phyloP scores from a whole-genome alignment of 2,329 filamentous ascomycete species.

The Cladophialophora psammophila region DNA sequence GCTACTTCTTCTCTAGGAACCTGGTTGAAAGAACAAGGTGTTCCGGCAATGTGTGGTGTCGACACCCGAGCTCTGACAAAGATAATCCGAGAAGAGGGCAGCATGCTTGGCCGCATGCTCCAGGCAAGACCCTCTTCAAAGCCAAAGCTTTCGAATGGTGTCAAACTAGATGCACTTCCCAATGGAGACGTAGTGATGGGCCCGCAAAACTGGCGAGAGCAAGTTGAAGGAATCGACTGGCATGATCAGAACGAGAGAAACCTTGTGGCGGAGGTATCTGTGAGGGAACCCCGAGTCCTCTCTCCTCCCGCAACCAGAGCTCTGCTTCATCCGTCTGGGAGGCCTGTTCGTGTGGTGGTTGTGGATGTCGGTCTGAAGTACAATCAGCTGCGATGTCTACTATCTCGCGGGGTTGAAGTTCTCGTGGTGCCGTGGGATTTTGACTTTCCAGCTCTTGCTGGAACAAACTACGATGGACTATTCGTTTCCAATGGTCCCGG shows the following conservation, averaged over 20 bases:
- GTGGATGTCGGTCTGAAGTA: conserved; percentile 98
- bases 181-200: conserved; percentile 41
- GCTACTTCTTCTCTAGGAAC: conserved; percentile 87
- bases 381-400: conserved; percentile 93
- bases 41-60: conserved; percentile 93
- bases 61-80: conserved; percentile 95
- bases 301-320: conserved; percentile 73
- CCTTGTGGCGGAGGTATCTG: conserved; percentile 73
- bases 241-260: conserved; percentile 91
- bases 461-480: conserved; percentile 89
- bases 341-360: conserved; percentile 84
- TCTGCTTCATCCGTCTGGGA: conserved; percentile 86
- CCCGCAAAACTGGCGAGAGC: conserved; percentile 57
- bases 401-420: conserved; percentile 90
- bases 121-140: conserved; percentile 64
- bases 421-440: conserved; percentile 96
- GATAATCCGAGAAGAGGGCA: conserved; percentile 89
- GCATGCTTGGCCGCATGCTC: conserved; percentile 92
- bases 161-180: conserved; percentile 51
- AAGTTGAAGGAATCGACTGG: conserved; percentile 86
- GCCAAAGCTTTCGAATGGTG: conserved; percentile 51
- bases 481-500: conserved; percentile 98
- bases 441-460: conserved; percentile 78
- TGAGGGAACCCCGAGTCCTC: conserved; percentile 84
- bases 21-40: conserved; percentile 95